Evolutionary conservation across 1,284 basidiomycete genomes (phyloP).

Genomic region (Ganoderma meredithae): DNA sequence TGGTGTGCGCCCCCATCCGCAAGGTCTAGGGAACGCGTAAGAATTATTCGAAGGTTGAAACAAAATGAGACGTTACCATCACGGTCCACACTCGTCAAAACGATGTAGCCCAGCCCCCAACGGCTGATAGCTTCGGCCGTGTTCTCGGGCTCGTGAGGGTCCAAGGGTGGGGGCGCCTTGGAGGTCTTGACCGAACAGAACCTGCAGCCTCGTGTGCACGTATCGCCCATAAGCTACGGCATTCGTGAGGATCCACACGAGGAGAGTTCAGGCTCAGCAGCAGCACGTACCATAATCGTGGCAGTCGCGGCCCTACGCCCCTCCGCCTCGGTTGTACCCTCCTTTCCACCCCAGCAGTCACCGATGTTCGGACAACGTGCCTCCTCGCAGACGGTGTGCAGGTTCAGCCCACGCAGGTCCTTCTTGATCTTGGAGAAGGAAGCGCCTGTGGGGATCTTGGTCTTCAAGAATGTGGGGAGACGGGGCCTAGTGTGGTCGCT

Average conservation of each 20-base stretch:
- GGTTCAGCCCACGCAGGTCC: slow-evolving; percentile 88
- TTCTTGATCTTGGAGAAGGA: slow-evolving; percentile 95
- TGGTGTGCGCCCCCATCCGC: slow-evolving; percentile 92
- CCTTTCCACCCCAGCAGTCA: slow-evolving; percentile 97
- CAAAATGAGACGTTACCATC: slow-evolving; percentile 67
- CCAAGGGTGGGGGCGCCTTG: slow-evolving; percentile 86
- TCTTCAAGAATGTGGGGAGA: slow-evolving; percentile 92
- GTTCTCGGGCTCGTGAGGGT: slow-evolving; percentile 97
- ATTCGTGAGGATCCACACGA: slow-evolving; percentile 12
- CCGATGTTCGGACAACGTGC: slow-evolving; percentile 99
- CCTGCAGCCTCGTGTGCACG: slow-evolving; percentile 96
- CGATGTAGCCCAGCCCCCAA: slow-evolving; percentile 99
- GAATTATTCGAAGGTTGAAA: background rate
- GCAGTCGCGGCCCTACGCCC: slow-evolving; percentile 90
- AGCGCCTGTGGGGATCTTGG: slow-evolving; percentile 88
- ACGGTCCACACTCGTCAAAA: slow-evolving; percentile 95
- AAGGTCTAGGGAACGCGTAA: slow-evolving; percentile 66
- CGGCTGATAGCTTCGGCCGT: slow-evolving; percentile 98
- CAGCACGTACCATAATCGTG: slow-evolving; percentile 91
- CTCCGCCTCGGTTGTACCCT: slow-evolving; percentile 74
- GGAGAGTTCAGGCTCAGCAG: slow-evolving; percentile 11
- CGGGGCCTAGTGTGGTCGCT: slow-evolving; percentile 68
- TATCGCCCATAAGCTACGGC: slow-evolving; percentile 96
- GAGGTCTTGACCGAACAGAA: slow-evolving; percentile 99
- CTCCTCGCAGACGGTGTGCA: slow-evolving; percentile 99